Evolutionary conservation across 83 land plant genomes (phyloP), one percentile per base, ranked within the genome.

Genomic region (Diphasiastrum complanatum): DNA sequence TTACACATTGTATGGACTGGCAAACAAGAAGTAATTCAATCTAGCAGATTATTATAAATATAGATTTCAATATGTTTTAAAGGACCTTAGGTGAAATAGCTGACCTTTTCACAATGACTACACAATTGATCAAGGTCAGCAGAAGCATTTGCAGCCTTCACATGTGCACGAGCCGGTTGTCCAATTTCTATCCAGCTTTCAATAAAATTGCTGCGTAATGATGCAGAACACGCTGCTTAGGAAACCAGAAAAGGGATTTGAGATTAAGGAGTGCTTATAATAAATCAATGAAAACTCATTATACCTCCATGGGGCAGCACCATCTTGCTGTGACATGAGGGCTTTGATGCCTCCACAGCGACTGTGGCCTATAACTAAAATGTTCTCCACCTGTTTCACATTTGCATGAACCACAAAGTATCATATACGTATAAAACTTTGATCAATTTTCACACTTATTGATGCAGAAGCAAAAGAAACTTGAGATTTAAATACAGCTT

Each of bases 311-410:
- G 8, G 16, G 27, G 45, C 41, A 28, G 26, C 71, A 33, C 80
- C 84, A 58, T 82, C 82, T 58, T 78, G 58, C 78, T 78, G 72
- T 43, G 85, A 77, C 84, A 91, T 82, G 33, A 91, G 82, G 19
- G 97, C 97, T 57, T 68, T 75, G 51, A 91, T 91, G 32, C 97
- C 97, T 52, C 93, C 97, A 73, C 97, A 91, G 33, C 84, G 61
- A 53, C 97, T 84, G 72, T 91, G 97, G 29, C 97, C 97, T 64
- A 86, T 72, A 26, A 91, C 81, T 25, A 91, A 23, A 37, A 91
- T 84, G 48, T 87, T 77, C 61, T 72, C 70, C n/a, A 88, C 95
- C 95, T 87, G 48, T 30, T 28, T 20, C 11, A 3, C 30, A 8
- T 3, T 53, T 25, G 57, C 16, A 3, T 5, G 25, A 26, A 25